phyloP scores from a whole-genome alignment of 2,329 filamentous ascomycete species.

The Colletotrichum chlorophyti region DNA sequence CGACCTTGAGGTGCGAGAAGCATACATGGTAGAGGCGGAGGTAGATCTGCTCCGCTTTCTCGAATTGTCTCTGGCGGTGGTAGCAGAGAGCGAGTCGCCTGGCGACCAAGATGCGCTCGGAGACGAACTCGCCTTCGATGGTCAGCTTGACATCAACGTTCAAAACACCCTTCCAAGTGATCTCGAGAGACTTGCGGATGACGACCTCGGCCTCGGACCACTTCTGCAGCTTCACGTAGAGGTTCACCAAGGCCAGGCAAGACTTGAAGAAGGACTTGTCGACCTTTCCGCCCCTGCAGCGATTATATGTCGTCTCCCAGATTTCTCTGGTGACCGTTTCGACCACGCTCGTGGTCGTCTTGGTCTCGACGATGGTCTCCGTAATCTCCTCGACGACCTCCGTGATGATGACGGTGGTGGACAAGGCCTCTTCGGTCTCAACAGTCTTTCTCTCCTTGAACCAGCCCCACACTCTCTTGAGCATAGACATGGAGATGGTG shows the following conservation, averaged over 20 bases:
- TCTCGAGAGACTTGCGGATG: conserved; percentile 43
- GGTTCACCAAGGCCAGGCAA: conserved; percentile 41
- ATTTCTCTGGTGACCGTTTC: conserved; percentile 43
- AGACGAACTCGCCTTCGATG: conserved; percentile 38
- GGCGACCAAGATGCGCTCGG: conserved; percentile 41
- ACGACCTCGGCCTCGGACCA: conserved; percentile 44
- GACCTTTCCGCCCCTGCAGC: conserved; percentile 41
- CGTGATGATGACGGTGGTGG: conserved; percentile 44
- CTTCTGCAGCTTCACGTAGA: conserved; percentile 38
- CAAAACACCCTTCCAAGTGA: conserved; percentile 46
- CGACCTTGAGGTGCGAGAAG: conserved; percentile 37
- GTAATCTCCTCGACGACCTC: conserved; percentile 48
- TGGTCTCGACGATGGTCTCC: conserved; percentile 40
- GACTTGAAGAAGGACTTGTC: conserved; percentile 43
- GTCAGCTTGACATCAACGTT: conserved; percentile 37
- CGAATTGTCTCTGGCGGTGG: conserved; percentile 41
- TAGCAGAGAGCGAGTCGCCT: conserved; percentile 44
- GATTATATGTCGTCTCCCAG: conserved; percentile 42
- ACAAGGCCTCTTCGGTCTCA: conserved; percentile 40
- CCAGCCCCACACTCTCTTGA: conserved; percentile 46
- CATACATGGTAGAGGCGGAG: conserved; percentile 45
- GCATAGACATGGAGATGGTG: conserved; percentile 40
- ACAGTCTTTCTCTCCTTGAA: conserved; percentile 42
- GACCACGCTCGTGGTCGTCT: conserved; percentile 41
- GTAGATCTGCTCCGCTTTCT: conserved; percentile 45